A percentile compares a stretch with the other conserved stretches of the same genome.
phyloP scores from a whole-genome alignment of 305 asterid genomes.

The Fraxinus angustifolia region DNA sequence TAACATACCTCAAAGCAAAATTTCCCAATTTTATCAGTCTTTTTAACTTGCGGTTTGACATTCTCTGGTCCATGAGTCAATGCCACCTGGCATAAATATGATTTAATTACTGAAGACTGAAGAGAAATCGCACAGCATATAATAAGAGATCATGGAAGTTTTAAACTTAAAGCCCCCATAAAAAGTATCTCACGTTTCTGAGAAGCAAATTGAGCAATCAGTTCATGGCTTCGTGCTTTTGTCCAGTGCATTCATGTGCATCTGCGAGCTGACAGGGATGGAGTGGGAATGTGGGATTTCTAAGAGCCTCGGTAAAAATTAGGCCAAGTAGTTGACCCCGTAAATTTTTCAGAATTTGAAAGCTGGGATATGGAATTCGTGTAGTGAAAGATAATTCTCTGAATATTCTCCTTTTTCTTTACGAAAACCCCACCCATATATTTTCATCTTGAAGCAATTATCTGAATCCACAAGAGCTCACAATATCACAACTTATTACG shows the following conservation, averaged over 20 bases:
- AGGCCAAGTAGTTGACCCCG: neutral
- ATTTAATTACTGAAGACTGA: constrained; percentile 18
- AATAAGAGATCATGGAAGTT: constrained; percentile 11
- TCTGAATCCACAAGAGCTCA: neutral
- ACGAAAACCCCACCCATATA: neutral
- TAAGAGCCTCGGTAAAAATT: neutral
- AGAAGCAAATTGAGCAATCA: constrained; percentile 4
- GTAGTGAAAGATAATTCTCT: neutral
- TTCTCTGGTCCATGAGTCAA: constrained; percentile 92
- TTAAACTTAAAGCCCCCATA: neutral
- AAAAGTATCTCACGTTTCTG: constrained; percentile 8
- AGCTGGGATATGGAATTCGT: neutral
- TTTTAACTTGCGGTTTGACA: constrained; percentile 81
- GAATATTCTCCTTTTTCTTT: neutral
- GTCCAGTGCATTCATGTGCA: neutral
- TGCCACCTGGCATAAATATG: constrained; percentile 60
- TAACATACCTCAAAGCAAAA: constrained; percentile 86
- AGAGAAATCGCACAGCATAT: constrained; percentile 17
- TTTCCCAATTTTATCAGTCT: constrained; percentile 62
- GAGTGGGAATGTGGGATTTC: neutral
- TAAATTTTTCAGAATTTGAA: neutral
- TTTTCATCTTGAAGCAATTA: neutral
- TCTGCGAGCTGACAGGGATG: neutral
- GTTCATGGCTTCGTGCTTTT: neutral
- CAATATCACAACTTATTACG: neutral